phyloP scores from a whole-genome alignment of 2,329 filamentous ascomycete species.

The Diaporthe eres region DNA sequence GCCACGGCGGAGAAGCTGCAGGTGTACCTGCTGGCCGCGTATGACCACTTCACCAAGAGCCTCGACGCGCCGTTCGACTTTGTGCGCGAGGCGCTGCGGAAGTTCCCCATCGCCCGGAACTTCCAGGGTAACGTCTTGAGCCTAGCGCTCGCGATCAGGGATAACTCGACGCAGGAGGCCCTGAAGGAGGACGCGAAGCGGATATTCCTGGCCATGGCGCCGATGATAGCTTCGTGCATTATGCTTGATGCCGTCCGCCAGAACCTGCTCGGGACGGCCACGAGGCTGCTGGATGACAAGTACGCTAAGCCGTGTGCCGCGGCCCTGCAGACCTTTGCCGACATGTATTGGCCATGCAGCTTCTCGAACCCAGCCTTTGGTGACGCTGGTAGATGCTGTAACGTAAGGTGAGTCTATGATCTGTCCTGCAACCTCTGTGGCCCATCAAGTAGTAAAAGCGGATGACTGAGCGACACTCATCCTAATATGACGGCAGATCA shows the following conservation, averaged over 20 bases:
- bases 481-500: not conserved
- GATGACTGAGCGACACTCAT: accelerated
- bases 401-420: not conserved
- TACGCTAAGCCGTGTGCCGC: slow-evolving; percentile 2
- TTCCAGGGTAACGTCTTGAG: slow-evolving; percentile 19
- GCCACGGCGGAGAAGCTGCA: slow-evolving; percentile 17
- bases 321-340: not conserved
- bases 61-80: slow-evolving; percentile 16
- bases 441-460: not conserved
- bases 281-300: slow-evolving; percentile 31
- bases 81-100: slow-evolving; percentile 14
- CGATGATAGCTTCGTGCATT: slow-evolving; percentile 16
- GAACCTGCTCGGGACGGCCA: slow-evolving; percentile 23
- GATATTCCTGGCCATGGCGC: not conserved
- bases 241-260: slow-evolving; percentile 7
- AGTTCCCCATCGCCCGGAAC: slow-evolving; percentile 13
- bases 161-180: not conserved
- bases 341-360: slow-evolving; percentile 30
- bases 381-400: not conserved
- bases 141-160: not conserved
- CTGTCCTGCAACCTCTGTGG: accelerated
- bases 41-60: slow-evolving; percentile 21
- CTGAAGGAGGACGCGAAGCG: not conserved
- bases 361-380: not conserved
- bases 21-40: slow-evolving; percentile 8